Evolutionary conservation across 805 yeast species (phyloP).

Genomic region (Alloascoidea hylecoeti): DNA sequence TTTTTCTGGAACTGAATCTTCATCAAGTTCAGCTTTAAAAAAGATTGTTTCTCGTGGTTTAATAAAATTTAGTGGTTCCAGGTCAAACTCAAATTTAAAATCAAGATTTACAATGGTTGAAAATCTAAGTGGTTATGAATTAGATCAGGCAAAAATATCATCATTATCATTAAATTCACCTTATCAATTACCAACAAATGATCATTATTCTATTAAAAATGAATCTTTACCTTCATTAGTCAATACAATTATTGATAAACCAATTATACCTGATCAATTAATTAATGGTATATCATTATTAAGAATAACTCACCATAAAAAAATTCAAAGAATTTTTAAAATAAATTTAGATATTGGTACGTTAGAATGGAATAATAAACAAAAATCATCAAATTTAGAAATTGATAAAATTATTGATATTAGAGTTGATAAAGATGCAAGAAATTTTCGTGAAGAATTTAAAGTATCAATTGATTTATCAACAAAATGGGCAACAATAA

Average conservation of each 20-base stretch:
- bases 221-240: not conserved
- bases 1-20: no score
- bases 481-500: conserved; percentile 66
- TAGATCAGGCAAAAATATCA: not conserved
- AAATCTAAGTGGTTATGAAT: not conserved
- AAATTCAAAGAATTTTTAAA: conserved; percentile 39
- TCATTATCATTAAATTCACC: not conserved
- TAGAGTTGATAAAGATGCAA: conserved; percentile 55
- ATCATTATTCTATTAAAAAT: not conserved
- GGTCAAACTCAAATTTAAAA: no score
- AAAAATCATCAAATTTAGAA: conserved; percentile 26
- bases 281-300: conserved; percentile 47
- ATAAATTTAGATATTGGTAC: conserved; percentile 41
- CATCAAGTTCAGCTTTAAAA: no score
- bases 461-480: conserved; percentile 54
- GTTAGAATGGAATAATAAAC: conserved; percentile 42
- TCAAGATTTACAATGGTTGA: not conserved
- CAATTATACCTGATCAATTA: conserved; percentile 31
- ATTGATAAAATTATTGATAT: conserved; percentile 56
- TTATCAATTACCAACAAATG: not conserved
- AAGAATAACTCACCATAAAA: conserved; percentile 59
- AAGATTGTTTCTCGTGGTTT: no score
- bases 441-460: conserved; percentile 76
- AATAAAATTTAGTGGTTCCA: no score
- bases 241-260: conserved; percentile 9